Percentiles rank a stretch among this genome's conserved stretches.
phyloP scores from a whole-genome alignment of 352 stramenopile species.

The Pythium dissimile region DNA sequence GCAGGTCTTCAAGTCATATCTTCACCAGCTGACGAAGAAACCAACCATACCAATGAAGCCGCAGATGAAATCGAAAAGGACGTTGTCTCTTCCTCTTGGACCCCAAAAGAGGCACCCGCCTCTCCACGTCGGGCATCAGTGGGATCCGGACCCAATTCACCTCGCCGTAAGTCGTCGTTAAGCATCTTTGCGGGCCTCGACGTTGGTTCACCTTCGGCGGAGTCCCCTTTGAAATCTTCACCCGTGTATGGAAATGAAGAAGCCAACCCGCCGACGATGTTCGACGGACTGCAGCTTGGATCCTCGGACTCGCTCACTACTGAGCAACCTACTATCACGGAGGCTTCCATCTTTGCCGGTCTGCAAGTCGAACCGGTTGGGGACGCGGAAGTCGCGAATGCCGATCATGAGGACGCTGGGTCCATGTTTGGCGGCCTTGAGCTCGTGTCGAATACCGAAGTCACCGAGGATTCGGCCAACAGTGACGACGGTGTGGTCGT shows the following conservation, averaged over 20 bases:
- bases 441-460: neutral
- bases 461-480: neutral
- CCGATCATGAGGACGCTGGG: neutral
- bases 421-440: conserved; percentile 1
- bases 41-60: neutral
- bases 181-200: conserved; percentile 16
- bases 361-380: conserved; percentile 7
- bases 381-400: neutral
- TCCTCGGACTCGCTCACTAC: neutral
- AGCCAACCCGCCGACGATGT: neutral
- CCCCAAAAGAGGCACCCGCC: conserved; percentile 4
- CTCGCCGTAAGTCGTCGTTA: conserved; percentile 14
- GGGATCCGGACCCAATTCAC: conserved; percentile 14
- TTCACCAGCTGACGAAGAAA: neutral
- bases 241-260: neutral
- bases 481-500: neutral
- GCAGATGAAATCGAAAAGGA: neutral
- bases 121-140: conserved; percentile 14
- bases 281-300: conserved; percentile 13
- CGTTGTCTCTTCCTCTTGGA: neutral
- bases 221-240: conserved; percentile 9
- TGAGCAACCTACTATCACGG: neutral
- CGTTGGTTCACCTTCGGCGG: neutral
- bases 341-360: conserved; percentile 8
- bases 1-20: conserved; percentile 13